phyloP scores from a whole-genome alignment of 108 stramenopile genomes.

The Nitzschia palea region DNA sequence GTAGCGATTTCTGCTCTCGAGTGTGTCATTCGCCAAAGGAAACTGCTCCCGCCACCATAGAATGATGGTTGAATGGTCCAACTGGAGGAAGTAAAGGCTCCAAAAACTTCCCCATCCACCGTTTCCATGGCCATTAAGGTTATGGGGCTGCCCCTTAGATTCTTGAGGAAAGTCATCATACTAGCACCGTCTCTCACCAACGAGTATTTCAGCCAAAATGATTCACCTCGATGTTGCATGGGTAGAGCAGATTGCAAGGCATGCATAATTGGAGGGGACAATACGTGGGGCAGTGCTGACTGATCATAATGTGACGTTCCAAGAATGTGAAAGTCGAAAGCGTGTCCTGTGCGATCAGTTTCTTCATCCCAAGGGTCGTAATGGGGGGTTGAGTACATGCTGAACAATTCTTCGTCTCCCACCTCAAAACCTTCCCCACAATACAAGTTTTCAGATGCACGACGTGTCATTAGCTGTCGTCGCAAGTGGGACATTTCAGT shows the following conservation, averaged over 20 bases:
- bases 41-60: conserved; percentile 55
- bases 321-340: conserved; percentile 30
- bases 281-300: conserved; percentile 41
- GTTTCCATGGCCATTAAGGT: conserved; percentile 75
- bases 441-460: conserved; percentile 28
- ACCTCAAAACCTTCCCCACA: conserved; percentile 47
- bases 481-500: too few relatives aligned
- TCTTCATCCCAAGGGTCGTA: conserved; percentile 29
- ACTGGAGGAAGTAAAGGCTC: conserved; percentile 59
- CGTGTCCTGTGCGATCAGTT: conserved; percentile 2
- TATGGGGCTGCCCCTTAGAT: conserved; percentile 45
- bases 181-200: conserved; percentile 61
- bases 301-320: conserved; percentile 55
- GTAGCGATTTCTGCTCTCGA: conserved; percentile 6
- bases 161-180: conserved; percentile 30
- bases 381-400: conserved; percentile 2
- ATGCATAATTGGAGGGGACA: conserved; percentile 59
- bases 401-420: conserved; percentile 11
- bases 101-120: conserved; percentile 75
- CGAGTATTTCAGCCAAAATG: conserved; percentile 67
- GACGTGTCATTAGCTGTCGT: background rate
- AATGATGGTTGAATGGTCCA: conserved; percentile 52
- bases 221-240: conserved; percentile 29
- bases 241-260: conserved; percentile 47
- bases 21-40: conserved; percentile 58